Evolutionary conservation across 2,329 filamentous ascomycete species (phyloP).

Genomic region (Acephala macrosclerotiorum): DNA sequence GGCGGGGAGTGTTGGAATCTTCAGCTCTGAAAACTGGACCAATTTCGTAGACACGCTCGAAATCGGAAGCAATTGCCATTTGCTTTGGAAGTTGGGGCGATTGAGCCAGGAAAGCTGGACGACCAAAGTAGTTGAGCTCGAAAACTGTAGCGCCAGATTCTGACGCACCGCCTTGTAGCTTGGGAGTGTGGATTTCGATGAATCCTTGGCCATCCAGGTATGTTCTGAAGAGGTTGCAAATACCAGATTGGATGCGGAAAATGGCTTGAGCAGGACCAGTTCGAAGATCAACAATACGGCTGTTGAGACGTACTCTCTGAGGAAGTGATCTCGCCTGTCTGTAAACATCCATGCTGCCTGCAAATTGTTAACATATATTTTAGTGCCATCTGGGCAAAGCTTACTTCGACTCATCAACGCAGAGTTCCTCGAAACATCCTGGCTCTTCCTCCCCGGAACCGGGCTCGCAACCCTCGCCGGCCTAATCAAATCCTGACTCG

Average conservation of each 20-base stretch:
- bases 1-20: constrained; percentile 93
- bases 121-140: constrained; percentile 89
- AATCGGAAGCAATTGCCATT: constrained; percentile 89
- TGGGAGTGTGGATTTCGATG: constrained; percentile 93
- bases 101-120: constrained; percentile 87
- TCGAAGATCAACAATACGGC: constrained; percentile 83
- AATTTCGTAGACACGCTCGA: constrained; percentile 88
- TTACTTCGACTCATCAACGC: constrained; percentile 30
- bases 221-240: constrained; percentile 80
- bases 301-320: constrained; percentile 69
- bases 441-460: constrained; percentile 6
- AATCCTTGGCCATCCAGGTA: constrained; percentile 80
- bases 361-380: constrained; percentile 16
- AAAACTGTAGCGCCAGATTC: constrained; percentile 94
- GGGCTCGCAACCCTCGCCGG: constrained; percentile 17
- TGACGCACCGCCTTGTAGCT: constrained; percentile 87
- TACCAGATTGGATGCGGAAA: constrained; percentile 84
- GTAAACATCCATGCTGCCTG: constrained; percentile 37
- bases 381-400: constrained; percentile 1
- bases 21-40: constrained; percentile 92
- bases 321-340: constrained; percentile 38
- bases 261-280: constrained; percentile 88
- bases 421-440: constrained; percentile 15
- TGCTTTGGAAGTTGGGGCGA: constrained; percentile 93
- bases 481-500: constrained; percentile 23